Conservation (phyloP, 2,329 filamentous ascomycete species). For the Pezicula radicicola region DNA sequence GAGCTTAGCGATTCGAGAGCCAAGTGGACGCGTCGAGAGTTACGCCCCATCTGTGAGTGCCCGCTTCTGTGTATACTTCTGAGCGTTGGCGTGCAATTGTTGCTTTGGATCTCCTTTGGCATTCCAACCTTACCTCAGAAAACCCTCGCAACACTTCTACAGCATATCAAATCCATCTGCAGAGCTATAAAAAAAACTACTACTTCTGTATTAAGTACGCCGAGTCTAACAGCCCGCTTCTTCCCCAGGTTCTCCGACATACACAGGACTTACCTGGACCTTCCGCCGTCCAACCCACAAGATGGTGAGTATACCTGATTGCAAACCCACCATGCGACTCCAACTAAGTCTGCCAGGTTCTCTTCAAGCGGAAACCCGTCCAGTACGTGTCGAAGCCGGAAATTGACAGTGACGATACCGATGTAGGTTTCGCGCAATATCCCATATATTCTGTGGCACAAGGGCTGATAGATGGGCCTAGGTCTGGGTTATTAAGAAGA, state of each 20-base stretch:
- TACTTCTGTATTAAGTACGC: constrained; percentile 10
- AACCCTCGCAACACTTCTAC: not conserved
- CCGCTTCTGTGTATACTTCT: constrained; percentile 10
- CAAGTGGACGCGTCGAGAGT: constrained; percentile 24
- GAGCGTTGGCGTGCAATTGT: constrained; percentile 9
- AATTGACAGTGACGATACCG: constrained; percentile 76
- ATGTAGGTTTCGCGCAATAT: constrained; percentile 55
- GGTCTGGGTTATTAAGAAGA: constrained; percentile 91
- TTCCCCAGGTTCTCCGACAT: constrained; percentile 16
- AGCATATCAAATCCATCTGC: not conserved
- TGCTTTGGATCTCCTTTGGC: constrained; percentile 9
- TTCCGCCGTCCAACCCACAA: constrained; percentile 10
- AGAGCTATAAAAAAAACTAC: constrained; percentile 1
- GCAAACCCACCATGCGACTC: not conserved
- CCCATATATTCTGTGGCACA: constrained; percentile 7
- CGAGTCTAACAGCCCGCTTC: constrained; percentile 16
- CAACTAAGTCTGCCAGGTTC: constrained; percentile 57
- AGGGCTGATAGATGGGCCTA: constrained; percentile 36
- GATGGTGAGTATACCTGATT: constrained; percentile 19
- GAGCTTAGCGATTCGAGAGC: constrained; percentile 13
- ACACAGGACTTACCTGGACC: constrained; percentile 8
- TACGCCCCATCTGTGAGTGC: constrained; percentile 20
- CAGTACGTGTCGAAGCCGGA: constrained; percentile 70
- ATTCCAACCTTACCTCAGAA: constrained; percentile 1
- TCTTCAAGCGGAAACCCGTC: constrained; percentile 95